phyloP scores from a whole-genome alignment of 179 eudicot genomes.

The Vitellaria paradoxa region DNA sequence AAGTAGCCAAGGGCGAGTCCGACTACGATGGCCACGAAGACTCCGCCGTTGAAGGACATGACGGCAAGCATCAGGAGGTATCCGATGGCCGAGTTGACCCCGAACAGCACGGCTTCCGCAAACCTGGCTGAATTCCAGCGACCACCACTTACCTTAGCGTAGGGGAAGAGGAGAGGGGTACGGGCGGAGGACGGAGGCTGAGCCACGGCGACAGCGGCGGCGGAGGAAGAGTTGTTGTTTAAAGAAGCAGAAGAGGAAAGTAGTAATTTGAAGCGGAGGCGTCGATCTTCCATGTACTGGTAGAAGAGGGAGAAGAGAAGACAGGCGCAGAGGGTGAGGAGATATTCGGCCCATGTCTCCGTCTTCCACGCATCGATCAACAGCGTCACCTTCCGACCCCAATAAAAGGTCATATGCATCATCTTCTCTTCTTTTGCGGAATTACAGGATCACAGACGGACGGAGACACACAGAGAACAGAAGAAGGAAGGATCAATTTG shows the following conservation, averaged over 20 bases:
- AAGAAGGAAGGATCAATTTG: no score
- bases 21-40: slow-evolving; percentile 39
- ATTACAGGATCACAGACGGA: no score
- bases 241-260: background rate
- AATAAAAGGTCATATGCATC: slow-evolving; percentile 72
- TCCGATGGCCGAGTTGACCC: slow-evolving; percentile 46
- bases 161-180: background rate
- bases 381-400: slow-evolving; percentile 24
- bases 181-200: background rate
- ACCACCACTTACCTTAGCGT: background rate
- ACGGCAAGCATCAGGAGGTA: slow-evolving; percentile 55
- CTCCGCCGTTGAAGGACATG: slow-evolving; percentile 67
- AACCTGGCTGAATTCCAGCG: slow-evolving; percentile 14
- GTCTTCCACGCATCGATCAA: slow-evolving; percentile 38
- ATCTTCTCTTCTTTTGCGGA: slow-evolving; percentile 16
- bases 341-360: slow-evolving; percentile 32
- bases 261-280: slow-evolving; percentile 31
- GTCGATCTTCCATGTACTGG: slow-evolving; percentile 58
- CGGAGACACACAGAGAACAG: no score
- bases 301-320: slow-evolving; percentile 41
- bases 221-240: background rate
- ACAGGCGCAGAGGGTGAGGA: slow-evolving; percentile 32
- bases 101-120: slow-evolving; percentile 43
- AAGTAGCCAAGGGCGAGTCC: slow-evolving; percentile 46
- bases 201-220: background rate